Evolutionary conservation across 768 basidiomycete genomes (phyloP).

Genomic region (Mycena maculata): DNA sequence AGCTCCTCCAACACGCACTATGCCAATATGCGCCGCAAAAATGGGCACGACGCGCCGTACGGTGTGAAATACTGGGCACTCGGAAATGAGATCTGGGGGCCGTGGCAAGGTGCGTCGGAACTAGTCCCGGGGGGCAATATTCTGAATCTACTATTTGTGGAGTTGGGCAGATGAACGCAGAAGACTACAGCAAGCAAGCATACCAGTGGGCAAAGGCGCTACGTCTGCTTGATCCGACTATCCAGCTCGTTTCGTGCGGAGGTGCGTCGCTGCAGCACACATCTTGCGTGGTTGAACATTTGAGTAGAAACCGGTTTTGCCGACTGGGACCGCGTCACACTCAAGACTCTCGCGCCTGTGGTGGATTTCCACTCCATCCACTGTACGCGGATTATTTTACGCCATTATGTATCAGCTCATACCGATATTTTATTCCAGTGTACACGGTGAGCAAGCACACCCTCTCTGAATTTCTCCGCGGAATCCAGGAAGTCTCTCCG

Average conservation of each 20-base stretch:
- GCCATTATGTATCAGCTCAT: not conserved
- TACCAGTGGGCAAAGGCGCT: constrained; percentile 73
- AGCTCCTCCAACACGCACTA: constrained; percentile 58
- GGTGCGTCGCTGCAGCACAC: constrained; percentile 37
- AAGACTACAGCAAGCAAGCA: constrained; percentile 66
- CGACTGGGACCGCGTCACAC: constrained; percentile 56
- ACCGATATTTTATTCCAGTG: constrained; percentile 37
- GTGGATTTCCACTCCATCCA: constrained; percentile 65
- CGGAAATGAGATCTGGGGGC: constrained; percentile 69
- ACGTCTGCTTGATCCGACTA: constrained; percentile 64
- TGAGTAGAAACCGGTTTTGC: constrained; percentile 52
- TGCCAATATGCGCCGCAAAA: constrained; percentile 67
- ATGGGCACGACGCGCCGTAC: constrained; percentile 68
- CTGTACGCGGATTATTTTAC: constrained; percentile 40
- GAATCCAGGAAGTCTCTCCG: too few species aligned
- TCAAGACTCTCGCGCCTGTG: constrained; percentile 56
- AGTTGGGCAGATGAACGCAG: constrained; percentile 67
- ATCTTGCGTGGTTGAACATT: not conserved
- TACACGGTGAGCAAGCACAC: too few species aligned
- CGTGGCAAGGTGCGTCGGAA: constrained; percentile 56
- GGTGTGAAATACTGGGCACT: constrained; percentile 59
- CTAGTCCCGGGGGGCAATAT: not conserved
- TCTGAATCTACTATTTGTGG: not conserved
- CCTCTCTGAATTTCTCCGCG: too few species aligned
- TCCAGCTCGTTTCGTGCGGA: constrained; percentile 68